Evolutionary conservation across 2,329 filamentous ascomycete species (phyloP), one percentile per base, ranked within the genome.

Genomic region (Ophiostoma perfectum): DNA sequence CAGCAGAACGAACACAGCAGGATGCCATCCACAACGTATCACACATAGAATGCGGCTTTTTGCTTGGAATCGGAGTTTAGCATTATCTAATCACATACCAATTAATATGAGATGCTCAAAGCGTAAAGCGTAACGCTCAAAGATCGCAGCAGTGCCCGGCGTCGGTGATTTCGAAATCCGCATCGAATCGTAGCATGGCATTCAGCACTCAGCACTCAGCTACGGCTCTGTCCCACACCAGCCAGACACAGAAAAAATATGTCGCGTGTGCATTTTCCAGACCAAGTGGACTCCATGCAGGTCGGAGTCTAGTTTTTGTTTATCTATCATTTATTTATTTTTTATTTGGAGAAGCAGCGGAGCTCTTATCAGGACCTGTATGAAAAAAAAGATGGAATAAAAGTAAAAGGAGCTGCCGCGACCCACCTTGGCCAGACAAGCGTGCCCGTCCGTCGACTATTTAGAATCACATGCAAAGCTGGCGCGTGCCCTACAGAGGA

Each of bases 1-100:
- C 62, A 64, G 41, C 62, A 64, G 62, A 64, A 64, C 62, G 62
- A 45, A 18, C 62, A 64, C 41, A 42, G 27, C 62, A 64, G 41
- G 27, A 64, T 45, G 27, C 60, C 60, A 64, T 7, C 5, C 36
- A 41, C 27, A 62, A 16, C 39, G 3, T 39, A 36, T 27, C 27
- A 27, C 55, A 38, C 18, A 60, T 55, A 55, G 9, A 52, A n/a
- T 47, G 6, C 27, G 27, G 27, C 16, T 18, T 18, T 27, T 45
- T 45, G 42, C 9, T 52, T 52, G 27, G 27, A 27, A 27, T 27
- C 27, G 49, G 18, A 55, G 49, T 55, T 55, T 36, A 9, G 49
- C 27, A 27, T 27, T 27, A 27, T 27, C 27, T 27, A 27, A 27
- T 27, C 27, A 2, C 27, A 27, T 27, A 27, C 27, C n/a, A 55